phyloP scores from a whole-genome alignment of 2,329 filamentous ascomycete species.

The Apiospora arundinis region DNA sequence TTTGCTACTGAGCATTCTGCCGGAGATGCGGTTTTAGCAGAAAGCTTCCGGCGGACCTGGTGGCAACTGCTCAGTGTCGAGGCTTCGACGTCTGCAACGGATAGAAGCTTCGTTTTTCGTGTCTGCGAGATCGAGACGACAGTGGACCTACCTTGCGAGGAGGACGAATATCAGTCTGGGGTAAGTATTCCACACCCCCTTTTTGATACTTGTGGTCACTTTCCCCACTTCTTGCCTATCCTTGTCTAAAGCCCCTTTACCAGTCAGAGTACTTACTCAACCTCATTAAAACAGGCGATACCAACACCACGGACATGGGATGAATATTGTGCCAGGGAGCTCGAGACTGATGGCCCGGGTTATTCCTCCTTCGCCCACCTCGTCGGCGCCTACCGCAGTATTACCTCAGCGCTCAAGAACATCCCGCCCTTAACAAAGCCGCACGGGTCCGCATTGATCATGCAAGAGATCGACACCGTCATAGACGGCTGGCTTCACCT shows the following conservation, averaged over 20 bases:
- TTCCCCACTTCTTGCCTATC: too few species aligned
- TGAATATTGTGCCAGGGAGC: slow-evolving; percentile 67
- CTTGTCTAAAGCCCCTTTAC: too few species aligned
- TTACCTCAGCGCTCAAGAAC: slow-evolving; percentile 35
- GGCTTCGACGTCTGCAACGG: slow-evolving; percentile 47
- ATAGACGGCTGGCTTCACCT: slow-evolving; percentile 47
- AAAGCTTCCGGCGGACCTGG: slow-evolving; percentile 73
- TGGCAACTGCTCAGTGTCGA: slow-evolving; percentile 73
- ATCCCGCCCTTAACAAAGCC: slow-evolving; percentile 29
- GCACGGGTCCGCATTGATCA: slow-evolving; percentile 36
- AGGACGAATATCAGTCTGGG: slow-evolving; percentile 56
- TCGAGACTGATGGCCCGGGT: slow-evolving; percentile 55
- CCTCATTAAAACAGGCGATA: slow-evolving; percentile 42
- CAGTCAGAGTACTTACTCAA: slow-evolving; percentile 37
- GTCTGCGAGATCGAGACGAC: slow-evolving; percentile 53
- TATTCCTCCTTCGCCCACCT: slow-evolving; percentile 73
- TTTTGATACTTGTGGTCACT: too few species aligned
- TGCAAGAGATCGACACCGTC: slow-evolving; percentile 44
- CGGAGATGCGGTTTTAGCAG: slow-evolving; percentile 55
- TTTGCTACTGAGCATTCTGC: slow-evolving; percentile 57
- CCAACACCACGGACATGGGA: slow-evolving; percentile 55
- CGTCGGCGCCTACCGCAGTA: slow-evolving; percentile 63
- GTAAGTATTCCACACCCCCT: slow-evolving; percentile 34
- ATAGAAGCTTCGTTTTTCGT: slow-evolving; percentile 36
- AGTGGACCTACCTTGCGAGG: slow-evolving; percentile 69